Base-by-base conservation (phyloP, 1,284 basidiomycete genomes). In the Takashimella tepidaria region DNA sequence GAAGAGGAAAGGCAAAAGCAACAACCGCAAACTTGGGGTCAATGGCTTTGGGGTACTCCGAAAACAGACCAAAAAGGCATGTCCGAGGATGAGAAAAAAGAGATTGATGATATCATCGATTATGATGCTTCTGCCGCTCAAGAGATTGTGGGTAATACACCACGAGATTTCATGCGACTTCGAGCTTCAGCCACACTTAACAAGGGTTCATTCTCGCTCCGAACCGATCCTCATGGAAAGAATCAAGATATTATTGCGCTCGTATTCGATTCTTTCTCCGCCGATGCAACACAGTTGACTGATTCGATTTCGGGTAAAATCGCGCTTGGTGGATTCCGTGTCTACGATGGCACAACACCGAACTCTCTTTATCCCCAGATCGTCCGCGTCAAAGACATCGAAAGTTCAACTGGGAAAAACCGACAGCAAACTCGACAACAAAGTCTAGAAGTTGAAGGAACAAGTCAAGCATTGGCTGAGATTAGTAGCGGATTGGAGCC, bases 91-190 rank as follows among this genome's bases (percentile, higher is more conserved):
- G 92, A 98, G 74, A 85, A 90, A 50, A 88, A 88, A 69, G 85
- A 98, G 75, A 81, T 98, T 23, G 97, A 97, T 76, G 88, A 92
- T 64, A 84, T 90, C 16, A 85, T 98, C 55, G 93, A 98, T 71
- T 98, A 91, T 72, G 90, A 98, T 70, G 88, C 89, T 69, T 76
- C 84, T 12, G 84, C 87, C 1, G 79, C 89, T 4, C 80, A 82
- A 3, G 81, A 85, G 49, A 79, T 83, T 0, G 60, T 71, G 4
- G 65, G 70, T n/a, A 81, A 88, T 65, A 78, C 84, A 1, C 87
- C 92, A 1, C 81, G 82, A 49, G 91, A 98, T 63, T 87, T 90
- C 10, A 81, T 98, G 64, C 88, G 90, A 69, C 76, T 87, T 48
- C 83, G 86, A 25, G 80, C 95, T 42, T 80, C 82, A 41, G 85